Evolutionary conservation across 2,329 filamentous ascomycete species (phyloP), one percentile per base, ranked within the genome.

Genomic region (Colletotrichum eleusines): DNA sequence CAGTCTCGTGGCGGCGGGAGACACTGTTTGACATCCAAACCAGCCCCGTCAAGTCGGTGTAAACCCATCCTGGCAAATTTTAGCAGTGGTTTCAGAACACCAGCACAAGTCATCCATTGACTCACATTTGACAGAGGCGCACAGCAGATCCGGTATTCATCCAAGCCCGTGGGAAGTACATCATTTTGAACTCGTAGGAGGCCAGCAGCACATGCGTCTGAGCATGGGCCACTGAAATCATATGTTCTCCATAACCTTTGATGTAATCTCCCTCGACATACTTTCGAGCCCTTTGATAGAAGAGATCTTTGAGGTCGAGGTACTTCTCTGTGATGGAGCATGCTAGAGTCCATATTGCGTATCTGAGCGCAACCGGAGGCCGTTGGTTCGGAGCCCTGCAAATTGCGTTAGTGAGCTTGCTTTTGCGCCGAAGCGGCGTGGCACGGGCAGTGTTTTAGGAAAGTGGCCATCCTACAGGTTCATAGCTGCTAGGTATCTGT

Each of bases 81-180:
- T 40, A 54, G 51, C 55, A 40, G 11, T 20, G 28, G 20, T 11
- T 51, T 42, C 66, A 38, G 4, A 28, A 35, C 44, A 14, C 12
- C 26, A 16, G 35, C 12, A 44, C 53, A 12, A 18, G 6, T 20
- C 5, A 33, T 35, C 5, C 28, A 11, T 26, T 33, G 26, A 79
- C 87, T 79, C 78, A 90, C 95, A 98, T 98, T 77, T 97, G 92
- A 61, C 89, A 89, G 64, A 98, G 81, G 61, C 95, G 89, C n/a
- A 92, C 89, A 5, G 92, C 92, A 72, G 93, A 87, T 28, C 95
- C 96, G 3, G 93, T 92, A 75, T 93, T 98, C 83, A 97, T 90
- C 96, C 96, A 98, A 0, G 96, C 96, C 74, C 96, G 87, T 1
- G 96, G 95, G 76, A 98, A 98, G 80, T 94, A 97, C 93, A 98